Evolutionary conservation across 768 basidiomycete species (phyloP).

Genomic region (Termitomyces sp.): DNA sequence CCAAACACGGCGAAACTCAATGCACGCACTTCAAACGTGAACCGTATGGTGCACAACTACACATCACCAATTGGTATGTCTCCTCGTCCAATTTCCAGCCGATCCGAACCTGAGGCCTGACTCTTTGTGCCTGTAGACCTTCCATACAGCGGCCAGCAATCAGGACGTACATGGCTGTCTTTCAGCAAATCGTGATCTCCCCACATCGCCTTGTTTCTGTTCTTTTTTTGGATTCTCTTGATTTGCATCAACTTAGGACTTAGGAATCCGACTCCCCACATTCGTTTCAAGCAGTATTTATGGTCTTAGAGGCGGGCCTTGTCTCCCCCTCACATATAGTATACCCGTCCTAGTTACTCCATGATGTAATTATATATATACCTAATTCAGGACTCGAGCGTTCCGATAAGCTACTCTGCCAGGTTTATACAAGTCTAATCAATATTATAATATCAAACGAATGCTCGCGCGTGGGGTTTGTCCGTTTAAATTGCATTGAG

Average conservation of each 20-base stretch:
- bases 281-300: neutral
- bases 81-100: neutral
- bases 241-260: neutral
- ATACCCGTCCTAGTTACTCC: too few relatives aligned
- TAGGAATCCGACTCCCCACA: neutral
- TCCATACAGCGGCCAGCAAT: constrained; percentile 19
- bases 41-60: constrained; percentile 61
- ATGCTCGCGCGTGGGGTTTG: too few relatives aligned
- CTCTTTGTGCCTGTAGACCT: constrained; percentile 21
- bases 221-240: neutral
- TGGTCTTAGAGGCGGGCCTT: too few relatives aligned
- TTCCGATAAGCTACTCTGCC: too few relatives aligned
- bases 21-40: constrained; percentile 30
- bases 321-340: too few relatives aligned
- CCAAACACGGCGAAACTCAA: constrained; percentile 44
- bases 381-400: too few relatives aligned
- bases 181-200: constrained; percentile 30
- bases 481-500: too few relatives aligned
- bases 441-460: too few relatives aligned
- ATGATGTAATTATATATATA: too few relatives aligned
- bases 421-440: too few relatives aligned
- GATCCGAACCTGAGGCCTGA: neutral
- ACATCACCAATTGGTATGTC: constrained; percentile 67
- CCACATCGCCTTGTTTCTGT: neutral
- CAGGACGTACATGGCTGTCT: constrained; percentile 29